phyloP scores from a whole-genome alignment of 352 stramenopile genomes.

The Pythium diclinum region DNA sequence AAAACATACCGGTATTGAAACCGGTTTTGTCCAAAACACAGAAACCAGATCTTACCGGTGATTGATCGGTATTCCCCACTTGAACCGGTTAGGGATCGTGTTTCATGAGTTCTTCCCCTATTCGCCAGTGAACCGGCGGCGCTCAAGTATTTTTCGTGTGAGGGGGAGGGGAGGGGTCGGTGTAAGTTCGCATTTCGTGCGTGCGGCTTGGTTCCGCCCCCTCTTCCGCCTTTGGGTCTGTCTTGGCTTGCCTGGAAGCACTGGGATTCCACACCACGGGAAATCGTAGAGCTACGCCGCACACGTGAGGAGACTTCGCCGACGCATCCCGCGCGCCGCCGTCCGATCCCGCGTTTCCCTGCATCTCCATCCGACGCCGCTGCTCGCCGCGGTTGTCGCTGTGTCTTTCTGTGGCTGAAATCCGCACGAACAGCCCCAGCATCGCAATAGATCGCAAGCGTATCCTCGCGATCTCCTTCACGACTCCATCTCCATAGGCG shows the following conservation, averaged over 20 bases:
- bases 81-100: constrained; percentile 23
- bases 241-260: not conserved
- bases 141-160: constrained; percentile 20
- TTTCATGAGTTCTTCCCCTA: not conserved
- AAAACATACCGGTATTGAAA: not conserved
- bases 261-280: constrained; percentile 6
- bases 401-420: constrained; percentile 3
- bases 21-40: not conserved
- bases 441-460: constrained; percentile 17
- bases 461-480: constrained; percentile 3
- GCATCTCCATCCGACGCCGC: not conserved
- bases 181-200: constrained; percentile 10
- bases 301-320: not conserved
- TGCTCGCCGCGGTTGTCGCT: not conserved
- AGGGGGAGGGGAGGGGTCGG: constrained; percentile 7
- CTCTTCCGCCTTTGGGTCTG: not conserved
- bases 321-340: not conserved
- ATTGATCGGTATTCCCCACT: not conserved
- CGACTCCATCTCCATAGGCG: constrained; percentile 5
- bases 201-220: constrained; percentile 7
- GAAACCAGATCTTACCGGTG: not conserved
- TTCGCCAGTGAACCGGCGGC: not conserved
- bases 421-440: not conserved
- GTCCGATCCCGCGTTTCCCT: not conserved
- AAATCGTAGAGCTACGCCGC: not conserved